phyloP scores from a whole-genome alignment of 495 filamentous ascomycete genomes.

The Penicillium argentinense region DNA sequence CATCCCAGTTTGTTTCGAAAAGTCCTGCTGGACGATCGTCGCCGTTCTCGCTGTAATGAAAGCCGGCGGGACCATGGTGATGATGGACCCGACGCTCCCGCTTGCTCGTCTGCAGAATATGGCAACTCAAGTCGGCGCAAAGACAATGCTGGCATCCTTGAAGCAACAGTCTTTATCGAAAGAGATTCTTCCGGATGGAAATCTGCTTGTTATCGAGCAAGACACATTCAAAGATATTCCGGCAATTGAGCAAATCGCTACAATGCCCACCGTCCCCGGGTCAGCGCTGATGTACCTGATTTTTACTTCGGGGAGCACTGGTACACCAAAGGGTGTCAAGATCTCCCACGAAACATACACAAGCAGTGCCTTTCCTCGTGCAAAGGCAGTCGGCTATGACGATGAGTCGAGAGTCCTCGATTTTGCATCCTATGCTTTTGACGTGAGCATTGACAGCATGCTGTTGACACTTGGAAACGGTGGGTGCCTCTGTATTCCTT shows the following conservation, averaged over 20 bases:
- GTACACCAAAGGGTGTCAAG: conserved; percentile 55
- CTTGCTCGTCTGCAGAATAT: conserved; percentile 42
- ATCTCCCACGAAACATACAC: conserved; percentile 49
- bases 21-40: conserved; percentile 47
- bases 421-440: conserved; percentile 50
- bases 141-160: conserved; percentile 32
- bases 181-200: conserved; percentile 27
- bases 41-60: conserved; percentile 47
- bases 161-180: conserved; percentile 25
- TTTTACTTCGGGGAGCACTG: conserved; percentile 56
- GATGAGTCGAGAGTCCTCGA: conserved; percentile 39
- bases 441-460: conserved; percentile 47
- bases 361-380: conserved; percentile 37
- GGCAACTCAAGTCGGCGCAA: conserved; percentile 32
- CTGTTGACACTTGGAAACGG: conserved; percentile 44
- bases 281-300: conserved; percentile 42
- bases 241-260: not conserved
- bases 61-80: conserved; percentile 36
- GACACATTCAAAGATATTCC: conserved; percentile 16
- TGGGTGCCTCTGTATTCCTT: conserved; percentile 52
- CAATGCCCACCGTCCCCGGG: conserved; percentile 27
- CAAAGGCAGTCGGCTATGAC: conserved; percentile 36
- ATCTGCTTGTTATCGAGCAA: conserved; percentile 27
- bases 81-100: conserved; percentile 40
- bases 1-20: conserved; percentile 48